These are phyloP conservation scores for Luvunga scandens DNA, from an alignment of 345 rosid species.

Conservation along the genomic window DNA sequence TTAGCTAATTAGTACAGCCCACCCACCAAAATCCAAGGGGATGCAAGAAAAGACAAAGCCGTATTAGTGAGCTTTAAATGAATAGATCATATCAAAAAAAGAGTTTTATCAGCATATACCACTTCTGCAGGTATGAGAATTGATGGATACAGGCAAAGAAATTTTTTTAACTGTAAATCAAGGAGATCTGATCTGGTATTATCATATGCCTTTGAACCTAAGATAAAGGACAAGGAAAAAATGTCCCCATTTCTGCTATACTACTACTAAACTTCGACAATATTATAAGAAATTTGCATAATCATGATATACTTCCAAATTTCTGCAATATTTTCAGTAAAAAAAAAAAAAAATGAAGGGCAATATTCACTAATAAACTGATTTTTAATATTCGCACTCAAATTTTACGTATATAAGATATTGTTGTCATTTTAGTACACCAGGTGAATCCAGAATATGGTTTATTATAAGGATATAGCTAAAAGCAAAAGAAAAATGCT, in stretches of 20 bases:
- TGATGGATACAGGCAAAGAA: background rate
- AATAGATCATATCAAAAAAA: background rate
- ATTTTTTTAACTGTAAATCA: background rate
- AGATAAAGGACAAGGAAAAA: background rate
- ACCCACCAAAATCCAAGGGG: constrained; percentile 12
- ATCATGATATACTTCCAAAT: background rate
- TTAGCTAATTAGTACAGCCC: constrained; percentile 42
- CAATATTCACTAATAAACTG: background rate
- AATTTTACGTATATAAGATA: background rate
- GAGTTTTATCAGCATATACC: background rate
- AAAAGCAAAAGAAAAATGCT: background rate
- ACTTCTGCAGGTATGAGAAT: background rate
- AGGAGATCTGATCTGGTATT: background rate
- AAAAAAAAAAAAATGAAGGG: background rate
- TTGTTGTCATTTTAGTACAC: background rate
- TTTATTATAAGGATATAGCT: background rate
- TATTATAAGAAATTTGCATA: background rate
- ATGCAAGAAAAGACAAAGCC: constrained; percentile 6
- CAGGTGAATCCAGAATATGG: background rate
- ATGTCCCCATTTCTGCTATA: background rate
- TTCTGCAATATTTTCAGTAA: background rate
- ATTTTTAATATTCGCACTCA: background rate
- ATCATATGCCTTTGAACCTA: background rate
- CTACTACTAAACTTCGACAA: background rate
- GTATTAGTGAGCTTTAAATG: constrained; percentile 16